Conservation (phyloP, 805 yeast species). For the Candida orba region DNA sequence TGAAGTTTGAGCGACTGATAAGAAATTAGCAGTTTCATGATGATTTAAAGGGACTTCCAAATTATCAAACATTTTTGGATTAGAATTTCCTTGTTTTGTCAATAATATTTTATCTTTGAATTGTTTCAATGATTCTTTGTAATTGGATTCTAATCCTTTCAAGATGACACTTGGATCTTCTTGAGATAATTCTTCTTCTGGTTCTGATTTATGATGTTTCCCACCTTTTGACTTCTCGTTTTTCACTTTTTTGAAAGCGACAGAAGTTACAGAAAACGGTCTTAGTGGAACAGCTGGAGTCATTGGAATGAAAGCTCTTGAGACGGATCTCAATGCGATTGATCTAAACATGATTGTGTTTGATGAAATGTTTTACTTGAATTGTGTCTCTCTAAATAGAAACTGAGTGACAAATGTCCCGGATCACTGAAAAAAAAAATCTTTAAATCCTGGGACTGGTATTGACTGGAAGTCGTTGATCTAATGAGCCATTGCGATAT, state of each 20-base stretch:
- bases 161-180: conserved; percentile 18
- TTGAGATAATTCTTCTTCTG: conserved; percentile 9
- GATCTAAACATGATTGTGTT: conserved; percentile 5
- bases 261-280: conserved; percentile 4
- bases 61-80: conserved; percentile 58
- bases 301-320: neutral
- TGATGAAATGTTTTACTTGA: too few species aligned
- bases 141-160: conserved; percentile 20
- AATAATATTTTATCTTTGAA: conserved; percentile 54
- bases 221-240: conserved; percentile 3
- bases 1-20: conserved; percentile 64
- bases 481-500: conserved; percentile 32
- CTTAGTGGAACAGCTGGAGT: neutral
- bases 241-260: conserved; percentile 17
- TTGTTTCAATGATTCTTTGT: conserved; percentile 40
- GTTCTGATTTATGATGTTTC: neutral
- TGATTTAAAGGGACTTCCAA: conserved; percentile 44
- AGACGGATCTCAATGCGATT: neutral
- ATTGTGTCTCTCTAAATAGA: too few species aligned
- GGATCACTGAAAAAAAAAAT: neutral
- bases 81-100: conserved; percentile 61
- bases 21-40: conserved; percentile 40
- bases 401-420: too few species aligned
- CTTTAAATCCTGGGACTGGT: neutral
- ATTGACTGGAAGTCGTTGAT: neutral